A percentile compares a stretch with the other conserved stretches of the same genome.
Evolutionary conservation across 768 basidiomycete species (phyloP).

Genomic region (Crepidotus variabilis): DNA sequence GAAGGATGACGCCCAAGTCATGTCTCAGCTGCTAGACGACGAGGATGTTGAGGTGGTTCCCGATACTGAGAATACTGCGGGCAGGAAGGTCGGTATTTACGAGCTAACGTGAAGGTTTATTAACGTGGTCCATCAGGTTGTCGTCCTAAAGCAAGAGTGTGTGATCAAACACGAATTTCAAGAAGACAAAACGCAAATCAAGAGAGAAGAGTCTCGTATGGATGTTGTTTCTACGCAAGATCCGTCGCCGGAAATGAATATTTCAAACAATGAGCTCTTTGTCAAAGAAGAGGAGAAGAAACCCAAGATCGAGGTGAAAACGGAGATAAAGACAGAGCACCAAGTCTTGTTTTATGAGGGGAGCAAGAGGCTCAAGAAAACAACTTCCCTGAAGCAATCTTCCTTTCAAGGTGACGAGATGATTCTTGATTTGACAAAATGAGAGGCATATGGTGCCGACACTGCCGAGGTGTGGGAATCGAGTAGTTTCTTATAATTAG

Average conservation of each 20-base stretch:
- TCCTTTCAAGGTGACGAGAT: not conserved
- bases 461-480: not conserved
- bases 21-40: not conserved
- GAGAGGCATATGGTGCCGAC: not conserved
- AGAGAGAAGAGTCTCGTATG: not conserved
- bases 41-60: not conserved
- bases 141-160: not conserved
- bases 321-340: not conserved
- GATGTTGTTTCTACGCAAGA: not conserved
- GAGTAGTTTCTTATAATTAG: conserved; percentile 9
- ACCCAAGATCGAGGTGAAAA: conserved; percentile 3
- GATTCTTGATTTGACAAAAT: not conserved
- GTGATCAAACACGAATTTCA: not conserved
- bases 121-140: not conserved
- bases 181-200: not conserved
- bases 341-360: too few relatives aligned
- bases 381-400: not conserved
- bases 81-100: not conserved
- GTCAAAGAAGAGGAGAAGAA: conserved; percentile 2
- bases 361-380: not conserved
- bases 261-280: not conserved
- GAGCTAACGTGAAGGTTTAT: not conserved
- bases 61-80: too few relatives aligned
- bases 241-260: not conserved
- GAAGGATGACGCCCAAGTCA: not conserved